Base-by-base conservation (phyloP, 2,329 filamentous ascomycete species). In the Fusarium virguliforme region DNA sequence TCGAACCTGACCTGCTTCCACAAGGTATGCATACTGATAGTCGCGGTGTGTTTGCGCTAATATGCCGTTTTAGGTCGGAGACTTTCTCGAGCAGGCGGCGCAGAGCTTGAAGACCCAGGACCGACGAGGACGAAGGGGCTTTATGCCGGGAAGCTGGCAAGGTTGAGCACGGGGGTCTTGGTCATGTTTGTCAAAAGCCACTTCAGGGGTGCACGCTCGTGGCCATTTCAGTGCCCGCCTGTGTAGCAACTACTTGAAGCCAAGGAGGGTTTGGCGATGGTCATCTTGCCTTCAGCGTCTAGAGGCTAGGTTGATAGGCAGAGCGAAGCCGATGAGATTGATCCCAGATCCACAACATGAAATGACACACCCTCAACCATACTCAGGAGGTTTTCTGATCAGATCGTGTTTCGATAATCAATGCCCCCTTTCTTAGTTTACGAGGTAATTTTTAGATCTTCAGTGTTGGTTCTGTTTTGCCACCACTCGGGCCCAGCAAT, bases 71-170 rank as follows among this genome's bases (percentile, higher is more conserved):
- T 18, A 56, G 53, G 53, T 56, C 8, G 53, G 53, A 9, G 53
- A 56, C 53, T 56, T 56, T 40, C 53, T 56, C 28, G 40, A 34
- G 8, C 53, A 56, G 12, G 53, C 53, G 22, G 53, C 53, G 28
- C 34, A 56, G 35, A 40, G 24, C 30, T 10, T 56, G 32, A 56
- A 22, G 51, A 6, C 26, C 7, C 18, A 54, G 51, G 18, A 18
- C 18, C 18, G 18, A 18, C 18, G 18, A 18, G 18, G 18, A 18
- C 18, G 18, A 18, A 18, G 18, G 18, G 18, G 18, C 18, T 18
- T 18, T 18, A 18, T 18, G 18, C 18, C 18, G 18, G 18, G 18
- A 18, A 18, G 18, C 18, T 18, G 18, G 18, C 18, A 18, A 18
- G 18, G 18, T 18, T 18, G 18, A 18, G 18, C 18, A 18, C 18